These are phyloP conservation scores for Pleurotus ostreatus DNA, from an alignment of 768 basidiomycete species.

Conservation along the genomic window DNA sequence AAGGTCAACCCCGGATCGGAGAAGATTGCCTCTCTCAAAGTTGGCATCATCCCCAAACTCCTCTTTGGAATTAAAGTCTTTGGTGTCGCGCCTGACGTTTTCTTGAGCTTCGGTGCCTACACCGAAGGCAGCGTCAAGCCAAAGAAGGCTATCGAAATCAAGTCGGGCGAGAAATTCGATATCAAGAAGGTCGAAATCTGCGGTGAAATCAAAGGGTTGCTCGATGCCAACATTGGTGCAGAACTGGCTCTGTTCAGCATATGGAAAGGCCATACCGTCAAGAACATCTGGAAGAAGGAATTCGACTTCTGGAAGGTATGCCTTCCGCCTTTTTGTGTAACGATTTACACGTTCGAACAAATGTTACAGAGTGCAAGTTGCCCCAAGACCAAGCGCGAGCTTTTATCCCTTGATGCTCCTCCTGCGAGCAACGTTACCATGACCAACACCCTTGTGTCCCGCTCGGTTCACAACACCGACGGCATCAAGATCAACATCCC, in stretches of 20 bases:
- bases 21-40: background rate
- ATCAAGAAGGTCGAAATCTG: background rate
- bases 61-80: background rate
- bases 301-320: conserved; percentile 7
- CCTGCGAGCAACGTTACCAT: too few relatives aligned
- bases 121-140: background rate
- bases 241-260: background rate
- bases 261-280: background rate
- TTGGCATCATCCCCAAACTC: conserved; percentile 6
- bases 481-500: too few relatives aligned
- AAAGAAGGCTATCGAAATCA: background rate
- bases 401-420: too few relatives aligned
- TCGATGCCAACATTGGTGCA: background rate
- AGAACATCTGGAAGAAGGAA: conserved; percentile 1
- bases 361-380: too few relatives aligned
- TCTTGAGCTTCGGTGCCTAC: background rate
- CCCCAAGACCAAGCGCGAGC: too few relatives aligned
- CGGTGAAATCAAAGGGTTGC: background rate
- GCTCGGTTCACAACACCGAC: too few relatives aligned
- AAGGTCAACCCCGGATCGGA: background rate
- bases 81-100: background rate
- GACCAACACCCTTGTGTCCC: too few relatives aligned
- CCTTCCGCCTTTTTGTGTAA: too few relatives aligned
- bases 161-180: conserved; percentile 4
- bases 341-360: too few relatives aligned